Evolutionary conservation across 179 eudicot genomes (phyloP).

Genomic region (Patellifolia procumbens): DNA sequence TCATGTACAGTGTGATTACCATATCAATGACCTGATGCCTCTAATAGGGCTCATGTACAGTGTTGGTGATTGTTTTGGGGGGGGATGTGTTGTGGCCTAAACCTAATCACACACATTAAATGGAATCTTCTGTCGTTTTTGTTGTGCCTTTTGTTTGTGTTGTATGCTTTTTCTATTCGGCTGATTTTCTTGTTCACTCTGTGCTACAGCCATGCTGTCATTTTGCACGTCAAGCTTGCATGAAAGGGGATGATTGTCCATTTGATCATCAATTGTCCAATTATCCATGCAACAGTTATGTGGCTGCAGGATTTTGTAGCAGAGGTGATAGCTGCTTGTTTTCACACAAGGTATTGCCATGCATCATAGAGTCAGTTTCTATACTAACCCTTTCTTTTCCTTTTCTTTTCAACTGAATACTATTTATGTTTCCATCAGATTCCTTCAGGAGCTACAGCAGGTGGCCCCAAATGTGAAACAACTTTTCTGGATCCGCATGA

Average conservation of each 20-base stretch:
- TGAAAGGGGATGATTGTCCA: constrained; percentile 96
- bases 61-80: not conserved
- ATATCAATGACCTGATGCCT: not conserved
- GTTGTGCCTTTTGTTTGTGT: not conserved
- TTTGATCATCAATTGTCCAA: constrained; percentile 89
- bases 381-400: too few species aligned
- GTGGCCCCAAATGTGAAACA: constrained; percentile 20
- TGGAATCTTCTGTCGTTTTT: not conserved
- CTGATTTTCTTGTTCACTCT: constrained; percentile 24
- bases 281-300: constrained; percentile 73
- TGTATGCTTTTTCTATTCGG: not conserved
- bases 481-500: constrained; percentile 29
- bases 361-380: too few species aligned
- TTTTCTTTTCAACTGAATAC: not conserved
- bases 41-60: not conserved
- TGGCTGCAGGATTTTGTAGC: constrained; percentile 59
- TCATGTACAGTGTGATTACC: not conserved
- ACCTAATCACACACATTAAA: not conserved
- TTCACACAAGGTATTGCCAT: constrained; percentile 70
- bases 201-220: constrained; percentile 74
- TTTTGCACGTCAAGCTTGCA: constrained; percentile 86
- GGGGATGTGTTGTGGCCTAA: not conserved
- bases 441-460: constrained; percentile 19
- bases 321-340: constrained; percentile 77
- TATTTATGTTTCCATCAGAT: constrained; percentile 26